Evolutionary conservation across 257 asterid species (phyloP).

Genomic region (Gardenia jasminoides): DNA sequence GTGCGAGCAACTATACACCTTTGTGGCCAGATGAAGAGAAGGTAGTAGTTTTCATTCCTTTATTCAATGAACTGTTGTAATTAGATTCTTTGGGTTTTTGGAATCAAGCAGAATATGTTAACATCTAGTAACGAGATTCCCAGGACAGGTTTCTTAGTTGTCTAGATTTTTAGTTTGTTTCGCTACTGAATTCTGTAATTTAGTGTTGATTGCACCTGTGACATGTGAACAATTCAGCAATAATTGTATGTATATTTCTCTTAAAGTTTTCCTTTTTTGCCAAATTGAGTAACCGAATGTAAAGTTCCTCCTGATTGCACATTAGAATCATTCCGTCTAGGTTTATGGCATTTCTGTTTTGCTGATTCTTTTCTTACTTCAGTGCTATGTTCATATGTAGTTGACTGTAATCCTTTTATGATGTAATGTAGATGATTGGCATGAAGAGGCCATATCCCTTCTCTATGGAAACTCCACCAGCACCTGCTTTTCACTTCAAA

Average conservation of each 20-base stretch:
- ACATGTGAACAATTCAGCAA: background rate
- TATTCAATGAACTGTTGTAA: background rate
- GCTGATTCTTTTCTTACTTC: background rate
- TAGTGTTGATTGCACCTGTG: background rate
- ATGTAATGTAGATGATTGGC: constrained; percentile 29
- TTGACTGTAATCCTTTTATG: background rate
- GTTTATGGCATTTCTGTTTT: background rate
- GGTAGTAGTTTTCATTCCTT: constrained; percentile 33
- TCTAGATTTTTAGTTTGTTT: background rate
- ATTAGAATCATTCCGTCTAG: background rate
- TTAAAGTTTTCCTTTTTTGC: background rate
- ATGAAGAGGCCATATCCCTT: constrained; percentile 43
- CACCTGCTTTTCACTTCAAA: constrained; percentile 31
- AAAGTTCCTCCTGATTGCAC: background rate
- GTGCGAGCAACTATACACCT: constrained; percentile 38
- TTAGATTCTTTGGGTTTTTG: background rate
- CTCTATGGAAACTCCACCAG: constrained; percentile 29
- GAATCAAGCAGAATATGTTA: background rate
- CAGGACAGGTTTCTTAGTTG: background rate
- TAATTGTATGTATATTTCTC: background rate
- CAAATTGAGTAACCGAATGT: background rate
- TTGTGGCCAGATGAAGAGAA: constrained; percentile 63
- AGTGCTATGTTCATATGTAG: background rate
- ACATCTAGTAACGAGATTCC: background rate
- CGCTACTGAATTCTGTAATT: background rate